These are phyloP conservation scores for Emydomyces testavorans DNA, from an alignment of 2,329 filamentous ascomycete species.

Conservation along the genomic window DNA sequence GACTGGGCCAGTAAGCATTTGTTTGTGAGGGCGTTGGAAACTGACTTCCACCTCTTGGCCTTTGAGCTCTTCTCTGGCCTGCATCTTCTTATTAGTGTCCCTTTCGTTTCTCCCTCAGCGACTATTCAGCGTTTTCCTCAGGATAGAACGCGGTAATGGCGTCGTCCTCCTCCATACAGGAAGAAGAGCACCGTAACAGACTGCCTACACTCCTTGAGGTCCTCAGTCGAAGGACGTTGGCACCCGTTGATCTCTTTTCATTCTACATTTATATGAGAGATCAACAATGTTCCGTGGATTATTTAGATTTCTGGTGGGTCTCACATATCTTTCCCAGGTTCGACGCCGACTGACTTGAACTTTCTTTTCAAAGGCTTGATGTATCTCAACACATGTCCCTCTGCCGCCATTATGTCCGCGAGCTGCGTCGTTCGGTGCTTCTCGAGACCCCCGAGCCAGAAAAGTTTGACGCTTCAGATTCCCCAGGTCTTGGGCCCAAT, in stretches of 20 bases:
- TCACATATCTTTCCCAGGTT: background rate
- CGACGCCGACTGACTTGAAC: background rate
- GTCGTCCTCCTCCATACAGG: slow-evolving; percentile 22
- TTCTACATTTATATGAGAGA: slow-evolving; percentile 99
- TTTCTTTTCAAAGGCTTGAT: slow-evolving; percentile 62
- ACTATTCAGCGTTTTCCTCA: background rate
- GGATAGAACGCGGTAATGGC: background rate
- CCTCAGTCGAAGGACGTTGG: slow-evolving; percentile 80
- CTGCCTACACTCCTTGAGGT: slow-evolving; percentile 94
- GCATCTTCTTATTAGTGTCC: background rate
- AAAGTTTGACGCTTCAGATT: slow-evolving; percentile 42
- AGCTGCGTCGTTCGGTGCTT: slow-evolving; percentile 83
- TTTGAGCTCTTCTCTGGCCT: background rate
- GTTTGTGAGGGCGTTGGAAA: background rate
- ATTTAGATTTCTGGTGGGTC: slow-evolving; percentile 89
- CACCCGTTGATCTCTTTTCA: slow-evolving; percentile 91
- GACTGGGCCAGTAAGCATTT: background rate
- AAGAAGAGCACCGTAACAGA: slow-evolving; percentile 55
- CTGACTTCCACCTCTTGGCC: background rate
- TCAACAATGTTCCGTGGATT: slow-evolving; percentile 94
- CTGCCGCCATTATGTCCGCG: slow-evolving; percentile 88
- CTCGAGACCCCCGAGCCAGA: slow-evolving; percentile 86
- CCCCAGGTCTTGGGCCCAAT: slow-evolving; percentile 1
- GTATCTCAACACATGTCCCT: slow-evolving; percentile 98
- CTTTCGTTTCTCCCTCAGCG: background rate